Conservation (phyloP, 257 asterid genomes). For the Gentiana straminea region DNA sequence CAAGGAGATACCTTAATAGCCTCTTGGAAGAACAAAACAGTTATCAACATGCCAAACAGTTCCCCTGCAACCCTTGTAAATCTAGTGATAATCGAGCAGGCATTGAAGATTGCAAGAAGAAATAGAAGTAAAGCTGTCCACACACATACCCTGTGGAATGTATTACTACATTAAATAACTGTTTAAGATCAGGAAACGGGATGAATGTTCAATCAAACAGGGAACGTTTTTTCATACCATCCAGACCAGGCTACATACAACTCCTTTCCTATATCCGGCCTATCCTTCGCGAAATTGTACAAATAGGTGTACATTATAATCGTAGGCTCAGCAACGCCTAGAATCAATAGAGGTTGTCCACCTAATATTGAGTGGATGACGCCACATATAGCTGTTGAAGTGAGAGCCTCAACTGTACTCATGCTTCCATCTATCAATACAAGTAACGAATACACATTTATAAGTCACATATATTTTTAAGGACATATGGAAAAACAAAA, state of each 20-base stretch:
- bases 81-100: constrained; percentile 58
- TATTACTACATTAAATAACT: background rate
- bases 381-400: constrained; percentile 84
- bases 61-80: constrained; percentile 93
- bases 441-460: constrained; percentile 1
- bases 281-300: constrained; percentile 42
- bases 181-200: background rate
- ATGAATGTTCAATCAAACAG: background rate
- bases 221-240: constrained; percentile 37
- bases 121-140: constrained; percentile 77
- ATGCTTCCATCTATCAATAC: constrained; percentile 53
- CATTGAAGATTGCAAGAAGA: constrained; percentile 76
- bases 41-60: constrained; percentile 84
- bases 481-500: background rate
- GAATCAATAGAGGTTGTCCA: constrained; percentile 83
- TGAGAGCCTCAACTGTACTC: constrained; percentile 77
- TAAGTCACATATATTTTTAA: background rate
- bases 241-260: constrained; percentile 86
- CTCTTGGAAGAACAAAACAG: constrained; percentile 78
- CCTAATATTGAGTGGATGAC: constrained; percentile 70
- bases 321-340: constrained; percentile 97
- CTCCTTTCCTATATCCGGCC: constrained; percentile 47
- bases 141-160: constrained; percentile 64
- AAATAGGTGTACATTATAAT: constrained; percentile 82
- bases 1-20: constrained; percentile 58